Evolutionary conservation across 768 basidiomycete genomes (phyloP).

Genomic region (Hydnomerulius pinastri): DNA sequence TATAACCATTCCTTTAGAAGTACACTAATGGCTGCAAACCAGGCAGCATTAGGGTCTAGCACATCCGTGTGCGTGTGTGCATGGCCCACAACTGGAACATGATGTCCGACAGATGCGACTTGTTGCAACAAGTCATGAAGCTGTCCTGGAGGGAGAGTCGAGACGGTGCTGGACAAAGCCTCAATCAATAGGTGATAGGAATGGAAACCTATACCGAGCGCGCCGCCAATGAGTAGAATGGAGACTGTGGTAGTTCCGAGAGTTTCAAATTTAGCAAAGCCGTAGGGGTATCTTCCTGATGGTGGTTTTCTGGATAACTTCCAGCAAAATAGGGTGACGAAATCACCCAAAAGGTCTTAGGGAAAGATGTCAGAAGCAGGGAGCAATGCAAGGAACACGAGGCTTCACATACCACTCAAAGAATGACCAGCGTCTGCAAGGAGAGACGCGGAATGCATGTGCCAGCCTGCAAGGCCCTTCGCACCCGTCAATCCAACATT

Average conservation of each 20-base stretch:
- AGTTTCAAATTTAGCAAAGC: slow-evolving; percentile 94
- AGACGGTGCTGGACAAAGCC: slow-evolving; percentile 64
- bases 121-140: slow-evolving; percentile 64
- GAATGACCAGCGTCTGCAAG: slow-evolving; percentile 95
- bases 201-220: slow-evolving; percentile 86
- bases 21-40: slow-evolving; percentile 87
- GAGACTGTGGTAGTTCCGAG: slow-evolving; percentile 91
- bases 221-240: slow-evolving; percentile 81
- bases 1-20: slow-evolving; percentile 92
- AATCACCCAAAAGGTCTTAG: slow-evolving; percentile 82
- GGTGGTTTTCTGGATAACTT: slow-evolving; percentile 81
- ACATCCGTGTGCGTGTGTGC: slow-evolving; percentile 53
- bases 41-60: slow-evolving; percentile 93
- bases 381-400: not conserved
- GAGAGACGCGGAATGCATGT: slow-evolving; percentile 86
- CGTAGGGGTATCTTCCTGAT: slow-evolving; percentile 78
- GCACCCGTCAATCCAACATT: slow-evolving; percentile 81
- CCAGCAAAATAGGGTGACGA: slow-evolving; percentile 90
- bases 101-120: slow-evolving; percentile 55
- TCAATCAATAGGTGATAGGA: slow-evolving; percentile 83
- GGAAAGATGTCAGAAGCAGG: slow-evolving; percentile 9
- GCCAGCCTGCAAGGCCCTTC: slow-evolving; percentile 89
- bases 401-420: slow-evolving; percentile 65
- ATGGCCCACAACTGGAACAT: slow-evolving; percentile 55
- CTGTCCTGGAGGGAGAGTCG: slow-evolving; percentile 63